Evolutionary conservation across 2,329 filamentous ascomycete species (phyloP).

Genomic region (Xylariomycetidae sp.): DNA sequence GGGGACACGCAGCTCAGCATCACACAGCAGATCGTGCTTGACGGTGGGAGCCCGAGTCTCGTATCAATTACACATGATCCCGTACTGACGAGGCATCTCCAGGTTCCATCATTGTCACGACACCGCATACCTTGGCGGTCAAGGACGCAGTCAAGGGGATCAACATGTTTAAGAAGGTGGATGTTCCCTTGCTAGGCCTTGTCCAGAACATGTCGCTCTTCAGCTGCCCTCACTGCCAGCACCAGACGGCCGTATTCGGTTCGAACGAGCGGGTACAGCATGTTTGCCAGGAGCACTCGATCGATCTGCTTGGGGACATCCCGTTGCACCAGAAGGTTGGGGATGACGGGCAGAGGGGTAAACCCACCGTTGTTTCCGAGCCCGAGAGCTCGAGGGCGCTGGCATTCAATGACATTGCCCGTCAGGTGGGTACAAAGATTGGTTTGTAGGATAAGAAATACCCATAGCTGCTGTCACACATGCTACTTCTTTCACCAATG

Average conservation of each 20-base stretch:
- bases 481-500: no score
- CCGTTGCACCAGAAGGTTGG: slow-evolving; percentile 83
- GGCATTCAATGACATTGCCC: slow-evolving; percentile 67
- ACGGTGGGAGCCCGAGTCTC: slow-evolving; percentile 46
- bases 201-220: slow-evolving; percentile 91
- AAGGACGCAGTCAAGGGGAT: slow-evolving; percentile 90
- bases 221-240: slow-evolving; percentile 69
- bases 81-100: slow-evolving; percentile 6
- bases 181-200: slow-evolving; percentile 76
- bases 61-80: background rate
- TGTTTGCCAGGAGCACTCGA: slow-evolving; percentile 64
- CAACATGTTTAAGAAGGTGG: slow-evolving; percentile 84
- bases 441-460: slow-evolving; percentile 29
- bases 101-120: slow-evolving; percentile 83
- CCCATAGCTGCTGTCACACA: no score
- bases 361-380: slow-evolving; percentile 84
- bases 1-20: slow-evolving; percentile 97
- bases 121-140: slow-evolving; percentile 86
- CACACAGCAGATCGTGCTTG: slow-evolving; percentile 84
- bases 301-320: slow-evolving; percentile 82
- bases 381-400: slow-evolving; percentile 66
- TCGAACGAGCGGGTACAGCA: slow-evolving; percentile 56
- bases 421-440: slow-evolving; percentile 43
- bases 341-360: slow-evolving; percentile 78
- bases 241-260: slow-evolving; percentile 72